Conservation (phyloP, 768 basidiomycete species). For the Leccinum arenicola region DNA sequence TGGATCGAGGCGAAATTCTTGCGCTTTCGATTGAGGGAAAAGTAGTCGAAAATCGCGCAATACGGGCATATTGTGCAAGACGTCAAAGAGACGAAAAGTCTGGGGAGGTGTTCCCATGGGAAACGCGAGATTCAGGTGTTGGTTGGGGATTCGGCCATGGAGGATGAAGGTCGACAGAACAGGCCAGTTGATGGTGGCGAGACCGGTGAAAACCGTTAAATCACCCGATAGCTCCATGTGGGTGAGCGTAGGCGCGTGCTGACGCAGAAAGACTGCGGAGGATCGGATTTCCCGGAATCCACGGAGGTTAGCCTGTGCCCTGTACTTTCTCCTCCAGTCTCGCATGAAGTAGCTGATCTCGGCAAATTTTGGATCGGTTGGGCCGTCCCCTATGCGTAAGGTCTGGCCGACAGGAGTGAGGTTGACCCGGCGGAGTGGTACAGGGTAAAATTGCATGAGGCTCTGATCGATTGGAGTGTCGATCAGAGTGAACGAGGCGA, state of each 20-base stretch:
- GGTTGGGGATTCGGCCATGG: conserved; percentile 30
- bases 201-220: conserved; percentile 24
- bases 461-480: conserved; percentile 37
- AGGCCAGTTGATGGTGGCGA: conserved; percentile 33
- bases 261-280: conserved; percentile 29
- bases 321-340: conserved; percentile 36
- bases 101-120: conserved; percentile 6
- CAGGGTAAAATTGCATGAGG: conserved; percentile 30
- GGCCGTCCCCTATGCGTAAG: conserved; percentile 34
- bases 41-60: conserved; percentile 32
- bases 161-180: conserved; percentile 28
- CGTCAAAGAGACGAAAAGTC: conserved; percentile 26
- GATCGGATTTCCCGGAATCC: conserved; percentile 30
- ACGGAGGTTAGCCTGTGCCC: conserved; percentile 29
- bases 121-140: conserved; percentile 11
- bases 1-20: conserved; percentile 27
- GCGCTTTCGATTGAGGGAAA: conserved; percentile 28
- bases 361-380: conserved; percentile 30
- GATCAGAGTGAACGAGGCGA: conserved; percentile 27
- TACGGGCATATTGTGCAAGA: conserved; percentile 28
- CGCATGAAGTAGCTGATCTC: conserved; percentile 35
- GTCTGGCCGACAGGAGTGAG: conserved; percentile 34
- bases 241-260: conserved; percentile 27
- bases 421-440: conserved; percentile 24
- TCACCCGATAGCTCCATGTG: conserved; percentile 34